Conservation (phyloP, 257 asterid genomes). For the Solanum sitiens region DNA sequence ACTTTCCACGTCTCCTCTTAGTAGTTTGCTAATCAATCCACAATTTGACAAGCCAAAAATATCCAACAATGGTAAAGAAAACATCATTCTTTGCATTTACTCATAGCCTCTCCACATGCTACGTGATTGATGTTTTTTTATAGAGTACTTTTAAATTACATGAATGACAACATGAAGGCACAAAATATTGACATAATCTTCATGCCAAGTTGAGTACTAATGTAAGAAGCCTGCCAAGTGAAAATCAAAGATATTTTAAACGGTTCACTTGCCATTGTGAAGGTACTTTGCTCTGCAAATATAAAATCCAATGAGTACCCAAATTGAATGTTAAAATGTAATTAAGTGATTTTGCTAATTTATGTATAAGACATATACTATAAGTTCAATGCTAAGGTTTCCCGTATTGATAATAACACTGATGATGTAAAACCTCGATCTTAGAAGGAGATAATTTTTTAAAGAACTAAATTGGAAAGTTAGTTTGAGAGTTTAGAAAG, state of each 20-base stretch:
- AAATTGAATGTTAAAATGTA: neutral
- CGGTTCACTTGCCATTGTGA: neutral
- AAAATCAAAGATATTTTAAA: neutral
- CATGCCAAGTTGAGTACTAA: neutral
- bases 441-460: too few relatives aligned
- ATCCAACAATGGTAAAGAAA: neutral
- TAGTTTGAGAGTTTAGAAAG: too few relatives aligned
- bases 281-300: neutral
- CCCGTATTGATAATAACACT: neutral
- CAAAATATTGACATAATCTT: neutral
- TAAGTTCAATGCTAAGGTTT: neutral
- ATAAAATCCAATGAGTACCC: neutral
- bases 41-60: neutral
- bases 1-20: neutral
- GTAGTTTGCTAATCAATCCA: neutral
- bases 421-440: too few relatives aligned
- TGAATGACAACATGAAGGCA: neutral
- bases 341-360: neutral
- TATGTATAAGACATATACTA: neutral
- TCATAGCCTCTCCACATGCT: neutral
- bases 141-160: neutral
- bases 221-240: neutral
- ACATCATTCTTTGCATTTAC: neutral
- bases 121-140: neutral
- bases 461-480: too few relatives aligned